Evolutionary conservation across 768 basidiomycete genomes (phyloP).

Genomic region (Lentinula edodes): DNA sequence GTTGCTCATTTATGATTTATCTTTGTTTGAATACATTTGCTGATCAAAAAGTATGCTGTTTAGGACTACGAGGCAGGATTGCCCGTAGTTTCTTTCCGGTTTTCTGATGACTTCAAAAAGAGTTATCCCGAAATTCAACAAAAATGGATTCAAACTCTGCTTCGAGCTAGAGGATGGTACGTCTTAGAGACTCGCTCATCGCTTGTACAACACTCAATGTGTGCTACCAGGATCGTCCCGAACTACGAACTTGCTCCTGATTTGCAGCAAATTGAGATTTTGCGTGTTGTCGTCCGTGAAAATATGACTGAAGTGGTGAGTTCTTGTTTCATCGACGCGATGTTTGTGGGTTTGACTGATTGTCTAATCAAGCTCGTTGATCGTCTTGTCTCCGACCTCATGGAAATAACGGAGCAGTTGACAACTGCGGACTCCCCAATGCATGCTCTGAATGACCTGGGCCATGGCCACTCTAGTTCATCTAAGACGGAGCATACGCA

Average conservation of each 20-base stretch:
- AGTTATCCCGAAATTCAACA: conserved; percentile 55
- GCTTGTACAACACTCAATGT: neutral
- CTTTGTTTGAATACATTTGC: conserved; percentile 8
- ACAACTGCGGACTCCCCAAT: conserved; percentile 36
- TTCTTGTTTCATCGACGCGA: conserved; percentile 22
- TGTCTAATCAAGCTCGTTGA: conserved; percentile 55
- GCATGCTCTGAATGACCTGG: conserved; percentile 46
- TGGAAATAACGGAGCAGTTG: conserved; percentile 21
- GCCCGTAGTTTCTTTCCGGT: conserved; percentile 63
- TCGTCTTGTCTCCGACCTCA: conserved; percentile 59
- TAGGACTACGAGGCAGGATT: conserved; percentile 52
- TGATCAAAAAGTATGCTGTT: conserved; percentile 13
- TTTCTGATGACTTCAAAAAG: conserved; percentile 51
- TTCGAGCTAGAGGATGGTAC: conserved; percentile 51
- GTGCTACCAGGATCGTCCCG: conserved; percentile 38
- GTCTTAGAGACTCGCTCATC: conserved; percentile 19
- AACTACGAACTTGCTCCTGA: conserved; percentile 51
- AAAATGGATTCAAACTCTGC: conserved; percentile 50
- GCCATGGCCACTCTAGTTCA: conserved; percentile 17
- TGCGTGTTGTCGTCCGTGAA: conserved; percentile 63
- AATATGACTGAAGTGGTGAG: conserved; percentile 45
- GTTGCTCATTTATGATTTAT: neutral
- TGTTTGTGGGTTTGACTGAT: conserved; percentile 42
- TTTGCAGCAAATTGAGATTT: conserved; percentile 48
- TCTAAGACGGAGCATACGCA: conserved; percentile 31